Conservation (phyloP, 2,329 filamentous ascomycete species). For the Stachybotrys elegans region DNA sequence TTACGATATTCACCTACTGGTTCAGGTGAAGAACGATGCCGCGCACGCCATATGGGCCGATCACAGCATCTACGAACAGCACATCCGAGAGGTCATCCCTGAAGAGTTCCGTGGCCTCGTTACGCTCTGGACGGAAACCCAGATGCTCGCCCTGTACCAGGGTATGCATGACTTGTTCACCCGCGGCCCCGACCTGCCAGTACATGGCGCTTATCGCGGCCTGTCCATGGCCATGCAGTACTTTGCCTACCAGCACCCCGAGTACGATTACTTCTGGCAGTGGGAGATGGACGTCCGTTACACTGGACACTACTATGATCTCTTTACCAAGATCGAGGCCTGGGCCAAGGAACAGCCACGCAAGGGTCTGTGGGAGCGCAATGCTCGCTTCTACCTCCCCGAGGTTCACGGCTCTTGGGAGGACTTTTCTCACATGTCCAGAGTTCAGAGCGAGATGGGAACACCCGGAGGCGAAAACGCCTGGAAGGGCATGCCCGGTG, state of each 20-base stretch:
- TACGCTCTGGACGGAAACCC: conserved; percentile 88
- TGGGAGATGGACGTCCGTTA: conserved; percentile 95
- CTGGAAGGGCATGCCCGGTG: conserved; percentile 50
- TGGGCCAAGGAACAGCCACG: conserved; percentile 72
- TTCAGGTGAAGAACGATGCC: conserved; percentile 76
- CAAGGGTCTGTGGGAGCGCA: conserved; percentile 79
- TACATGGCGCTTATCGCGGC: conserved; percentile 90
- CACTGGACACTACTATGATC: conserved; percentile 78
- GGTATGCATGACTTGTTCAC: conserved; percentile 74
- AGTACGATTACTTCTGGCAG: conserved; percentile 90
- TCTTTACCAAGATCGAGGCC: conserved; percentile 62
- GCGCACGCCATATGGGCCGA: conserved; percentile 75
- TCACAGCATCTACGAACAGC: conserved; percentile 60
- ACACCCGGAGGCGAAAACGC: conserved; percentile 61
- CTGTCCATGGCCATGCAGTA: conserved; percentile 93
- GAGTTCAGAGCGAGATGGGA: conserved; percentile 69
- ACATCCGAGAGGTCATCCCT: conserved; percentile 64
- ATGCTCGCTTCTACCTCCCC: conserved; percentile 71
- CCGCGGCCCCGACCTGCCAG: conserved; percentile 61
- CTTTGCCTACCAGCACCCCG: conserved; percentile 82
- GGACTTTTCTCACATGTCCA: conserved; percentile 69
- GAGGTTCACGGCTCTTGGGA: conserved; percentile 73
- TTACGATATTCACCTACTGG: conserved; percentile 80
- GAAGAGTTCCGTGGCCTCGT: conserved; percentile 84
- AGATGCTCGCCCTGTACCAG: conserved; percentile 88